These are phyloP conservation scores for Blepharisma undulans DNA, from an alignment of 169 alveolate genomes.

Conservation along the genomic window DNA sequence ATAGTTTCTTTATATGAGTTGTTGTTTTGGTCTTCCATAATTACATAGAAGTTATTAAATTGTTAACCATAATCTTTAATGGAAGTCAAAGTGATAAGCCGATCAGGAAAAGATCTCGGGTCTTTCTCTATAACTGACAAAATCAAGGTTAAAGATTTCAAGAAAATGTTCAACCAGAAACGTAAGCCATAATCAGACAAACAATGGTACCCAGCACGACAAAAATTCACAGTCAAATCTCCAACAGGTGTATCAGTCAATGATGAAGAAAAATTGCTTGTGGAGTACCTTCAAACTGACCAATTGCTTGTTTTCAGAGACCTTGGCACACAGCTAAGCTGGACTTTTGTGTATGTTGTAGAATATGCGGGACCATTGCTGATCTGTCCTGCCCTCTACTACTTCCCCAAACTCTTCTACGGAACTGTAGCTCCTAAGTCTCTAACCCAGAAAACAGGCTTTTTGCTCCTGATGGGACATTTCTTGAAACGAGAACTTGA, in stretches of 20 bases:
- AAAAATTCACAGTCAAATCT: neutral
- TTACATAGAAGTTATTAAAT: neutral
- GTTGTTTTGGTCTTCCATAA: neutral
- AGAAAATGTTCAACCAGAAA: constrained; percentile 22
- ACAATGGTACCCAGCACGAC: neutral
- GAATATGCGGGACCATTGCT: constrained; percentile 98
- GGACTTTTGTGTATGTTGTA: constrained; percentile 95
- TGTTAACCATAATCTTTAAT: neutral
- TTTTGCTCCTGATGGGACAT: constrained; percentile 91
- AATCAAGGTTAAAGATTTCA: constrained; percentile 1
- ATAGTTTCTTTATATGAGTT: neutral
- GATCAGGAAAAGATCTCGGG: constrained; percentile 40
- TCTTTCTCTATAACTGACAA: neutral
- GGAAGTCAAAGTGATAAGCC: constrained; percentile 27
- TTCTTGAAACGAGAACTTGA: constrained; percentile 97
- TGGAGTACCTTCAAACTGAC: constrained; percentile 29
- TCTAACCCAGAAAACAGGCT: constrained; percentile 71
- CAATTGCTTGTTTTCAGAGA: constrained; percentile 65
- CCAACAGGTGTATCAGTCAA: neutral
- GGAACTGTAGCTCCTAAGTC: constrained; percentile 66
- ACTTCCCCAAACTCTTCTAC: constrained; percentile 80
- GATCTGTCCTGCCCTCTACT: constrained; percentile 92
- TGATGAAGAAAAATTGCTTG: neutral
- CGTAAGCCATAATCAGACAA: constrained; percentile 3
- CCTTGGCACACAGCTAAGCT: constrained; percentile 94